Conservation (phyloP, 352 stramenopile species). For the Pythium pectinolyticum region DNA sequence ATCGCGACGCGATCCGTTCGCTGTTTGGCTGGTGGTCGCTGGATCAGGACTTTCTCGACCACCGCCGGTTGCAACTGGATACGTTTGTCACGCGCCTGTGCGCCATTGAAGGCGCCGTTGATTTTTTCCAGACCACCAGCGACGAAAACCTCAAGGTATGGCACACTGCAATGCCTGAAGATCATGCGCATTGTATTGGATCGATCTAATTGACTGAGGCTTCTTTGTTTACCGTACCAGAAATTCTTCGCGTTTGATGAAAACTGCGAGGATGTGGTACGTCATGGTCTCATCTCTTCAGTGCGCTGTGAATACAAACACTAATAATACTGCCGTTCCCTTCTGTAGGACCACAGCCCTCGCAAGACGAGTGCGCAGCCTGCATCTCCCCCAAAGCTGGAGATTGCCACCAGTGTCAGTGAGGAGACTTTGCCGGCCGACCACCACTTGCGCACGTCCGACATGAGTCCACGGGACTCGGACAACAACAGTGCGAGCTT, state of each 20-base stretch:
- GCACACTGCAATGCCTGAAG: not conserved
- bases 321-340: too few species aligned
- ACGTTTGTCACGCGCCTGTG: slow-evolving; percentile 50
- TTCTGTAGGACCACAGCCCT: slow-evolving; percentile 14
- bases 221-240: slow-evolving; percentile 29
- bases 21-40: slow-evolving; percentile 49
- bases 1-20: slow-evolving; percentile 49
- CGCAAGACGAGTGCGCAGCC: slow-evolving; percentile 6
- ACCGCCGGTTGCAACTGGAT: slow-evolving; percentile 51
- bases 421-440: not conserved
- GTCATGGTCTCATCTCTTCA: too few species aligned
- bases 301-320: too few species aligned
- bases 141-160: slow-evolving; percentile 46
- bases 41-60: slow-evolving; percentile 59
- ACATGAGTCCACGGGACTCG: slow-evolving; percentile 29
- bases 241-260: slow-evolving; percentile 63
- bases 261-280: slow-evolving; percentile 60
- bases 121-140: slow-evolving; percentile 62
- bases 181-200: too few species aligned
- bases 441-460: slow-evolving; percentile 19
- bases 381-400: slow-evolving; percentile 1
- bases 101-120: slow-evolving; percentile 38
- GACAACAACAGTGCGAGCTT: slow-evolving; percentile 26
- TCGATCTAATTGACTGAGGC: too few species aligned
- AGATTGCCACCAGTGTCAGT: too few species aligned